Evolutionary conservation across 2,329 filamentous ascomycete genomes (phyloP).

Genomic region (Chrysoporthe austroafricana): DNA sequence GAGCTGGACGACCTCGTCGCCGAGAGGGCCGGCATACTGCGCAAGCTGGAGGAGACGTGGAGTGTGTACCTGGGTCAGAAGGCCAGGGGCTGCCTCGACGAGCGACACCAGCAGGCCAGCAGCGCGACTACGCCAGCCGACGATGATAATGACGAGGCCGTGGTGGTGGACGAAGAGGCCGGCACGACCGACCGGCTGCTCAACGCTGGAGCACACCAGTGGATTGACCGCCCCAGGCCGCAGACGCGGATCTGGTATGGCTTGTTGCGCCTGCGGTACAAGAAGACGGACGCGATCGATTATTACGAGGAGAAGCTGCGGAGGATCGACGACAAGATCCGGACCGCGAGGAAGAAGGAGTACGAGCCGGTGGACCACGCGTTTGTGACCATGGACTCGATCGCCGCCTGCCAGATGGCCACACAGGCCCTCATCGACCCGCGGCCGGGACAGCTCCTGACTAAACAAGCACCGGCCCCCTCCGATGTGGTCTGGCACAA

Average conservation of each 20-base stretch:
- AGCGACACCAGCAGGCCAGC: constrained; percentile 8
- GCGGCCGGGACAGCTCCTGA: constrained; percentile 81
- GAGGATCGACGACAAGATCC: constrained; percentile 75
- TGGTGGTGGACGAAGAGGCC: constrained; percentile 43
- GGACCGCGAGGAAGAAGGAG: constrained; percentile 69
- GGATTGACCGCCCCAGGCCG: constrained; percentile 60
- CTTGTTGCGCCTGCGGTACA: constrained; percentile 70
- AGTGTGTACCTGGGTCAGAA: constrained; percentile 70
- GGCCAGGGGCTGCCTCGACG: constrained; percentile 41
- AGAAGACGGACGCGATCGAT: constrained; percentile 85
- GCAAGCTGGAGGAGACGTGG: constrained; percentile 82
- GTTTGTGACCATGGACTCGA: constrained; percentile 97
- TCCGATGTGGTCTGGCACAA: constrained; percentile 95
- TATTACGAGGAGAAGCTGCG: constrained; percentile 89
- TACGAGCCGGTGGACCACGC: constrained; percentile 82
- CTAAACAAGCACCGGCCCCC: constrained; percentile 84
- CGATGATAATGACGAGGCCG: constrained; percentile 36
- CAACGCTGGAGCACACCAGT: constrained; percentile 40
- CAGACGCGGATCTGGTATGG: constrained; percentile 79
- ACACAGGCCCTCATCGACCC: constrained; percentile 94
- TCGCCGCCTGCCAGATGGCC: constrained; percentile 91
- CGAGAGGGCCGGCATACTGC: constrained; percentile 66
- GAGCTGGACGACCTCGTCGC: constrained; percentile 76
- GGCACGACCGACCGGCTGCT: constrained; percentile 42
- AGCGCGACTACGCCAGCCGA: neutral